A percentile compares a stretch with the other conserved stretches of the same genome.
Evolutionary conservation across 306 rosid genomes (phyloP).

Genomic region (Arachis hypogaea): DNA sequence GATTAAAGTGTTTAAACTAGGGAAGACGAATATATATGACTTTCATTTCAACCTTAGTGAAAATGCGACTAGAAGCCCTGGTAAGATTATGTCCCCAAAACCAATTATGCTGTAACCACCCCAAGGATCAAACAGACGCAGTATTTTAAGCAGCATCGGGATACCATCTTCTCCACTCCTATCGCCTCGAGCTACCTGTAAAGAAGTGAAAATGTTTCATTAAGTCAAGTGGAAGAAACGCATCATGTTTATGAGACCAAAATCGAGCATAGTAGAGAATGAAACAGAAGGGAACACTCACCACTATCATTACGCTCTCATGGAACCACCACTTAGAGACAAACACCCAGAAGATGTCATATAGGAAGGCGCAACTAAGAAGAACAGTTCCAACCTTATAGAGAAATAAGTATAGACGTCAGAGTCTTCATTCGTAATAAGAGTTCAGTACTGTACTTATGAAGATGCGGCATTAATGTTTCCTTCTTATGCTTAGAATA

Average conservation of each 20-base stretch:
- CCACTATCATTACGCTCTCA: constrained; percentile 99
- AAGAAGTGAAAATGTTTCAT: constrained; percentile 26
- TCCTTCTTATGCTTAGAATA: too few species aligned
- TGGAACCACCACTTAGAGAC: constrained; percentile 92
- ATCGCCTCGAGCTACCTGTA: constrained; percentile 96
- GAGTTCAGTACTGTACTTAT: background rate
- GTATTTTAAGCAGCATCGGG: constrained; percentile 1
- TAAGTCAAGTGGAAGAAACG: constrained; percentile 9
- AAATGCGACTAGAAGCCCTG: constrained; percentile 91
- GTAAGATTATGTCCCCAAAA: constrained; percentile 95
- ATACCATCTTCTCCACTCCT: constrained; percentile 92
- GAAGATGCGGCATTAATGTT: too few species aligned
- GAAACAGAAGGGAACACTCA: constrained; percentile 46
- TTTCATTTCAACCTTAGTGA: constrained; percentile 69
- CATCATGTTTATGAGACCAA: constrained; percentile 20
- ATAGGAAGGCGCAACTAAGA: constrained; percentile 88
- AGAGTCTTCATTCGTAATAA: background rate
- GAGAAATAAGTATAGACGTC: constrained; percentile 6
- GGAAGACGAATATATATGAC: constrained; percentile 25
- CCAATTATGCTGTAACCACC: constrained; percentile 97
- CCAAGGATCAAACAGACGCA: too few species aligned
- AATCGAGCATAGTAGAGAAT: constrained; percentile 3
- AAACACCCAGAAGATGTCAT: constrained; percentile 97
- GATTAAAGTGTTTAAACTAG: background rate
- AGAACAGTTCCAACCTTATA: constrained; percentile 89